A percentile compares a stretch with the other conserved stretches of the same genome.
Evolutionary conservation across 2,329 filamentous ascomycete species (phyloP).

Genomic region (Diaporthe vexans): DNA sequence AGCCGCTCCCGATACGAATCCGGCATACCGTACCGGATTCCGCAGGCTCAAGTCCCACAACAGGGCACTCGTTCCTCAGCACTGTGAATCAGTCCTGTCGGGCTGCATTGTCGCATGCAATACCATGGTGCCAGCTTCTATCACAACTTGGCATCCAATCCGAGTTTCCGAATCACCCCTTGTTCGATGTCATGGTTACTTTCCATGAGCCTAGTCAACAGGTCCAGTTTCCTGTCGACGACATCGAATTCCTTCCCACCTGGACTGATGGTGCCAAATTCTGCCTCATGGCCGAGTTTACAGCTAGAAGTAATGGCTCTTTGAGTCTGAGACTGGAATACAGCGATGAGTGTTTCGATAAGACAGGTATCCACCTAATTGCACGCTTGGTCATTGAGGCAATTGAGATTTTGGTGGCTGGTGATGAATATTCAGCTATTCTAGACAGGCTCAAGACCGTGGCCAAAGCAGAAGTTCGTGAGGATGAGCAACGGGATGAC

Average conservation of each 20-base stretch:
- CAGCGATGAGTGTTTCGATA: not conserved
- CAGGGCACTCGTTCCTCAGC: not conserved
- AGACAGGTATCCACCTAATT: not conserved
- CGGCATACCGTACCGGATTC: not conserved
- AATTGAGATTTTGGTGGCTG: not conserved
- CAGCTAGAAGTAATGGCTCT: constrained; percentile 33
- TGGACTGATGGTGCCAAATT: constrained; percentile 44
- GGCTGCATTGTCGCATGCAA: constrained; percentile 47
- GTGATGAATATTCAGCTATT: not conserved
- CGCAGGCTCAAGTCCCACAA: no score
- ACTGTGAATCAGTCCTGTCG: constrained; percentile 45
- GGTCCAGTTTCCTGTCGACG: not conserved
- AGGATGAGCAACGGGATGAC: no score
- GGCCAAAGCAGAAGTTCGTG: no score
- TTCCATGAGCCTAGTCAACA: constrained; percentile 42
- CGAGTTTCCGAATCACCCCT: constrained; percentile 41
- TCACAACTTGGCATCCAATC: constrained; percentile 41
- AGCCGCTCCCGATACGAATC: not conserved
- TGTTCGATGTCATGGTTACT: constrained; percentile 47
- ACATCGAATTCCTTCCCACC: not conserved
- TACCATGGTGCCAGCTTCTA: constrained; percentile 50
- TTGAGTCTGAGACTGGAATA: constrained; percentile 41
- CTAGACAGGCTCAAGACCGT: no score
- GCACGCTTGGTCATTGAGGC: not conserved
- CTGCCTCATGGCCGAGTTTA: constrained; percentile 43